phyloP scores from a whole-genome alignment of 2,329 filamentous ascomycete species.

The Gliomastix tumulicola region DNA sequence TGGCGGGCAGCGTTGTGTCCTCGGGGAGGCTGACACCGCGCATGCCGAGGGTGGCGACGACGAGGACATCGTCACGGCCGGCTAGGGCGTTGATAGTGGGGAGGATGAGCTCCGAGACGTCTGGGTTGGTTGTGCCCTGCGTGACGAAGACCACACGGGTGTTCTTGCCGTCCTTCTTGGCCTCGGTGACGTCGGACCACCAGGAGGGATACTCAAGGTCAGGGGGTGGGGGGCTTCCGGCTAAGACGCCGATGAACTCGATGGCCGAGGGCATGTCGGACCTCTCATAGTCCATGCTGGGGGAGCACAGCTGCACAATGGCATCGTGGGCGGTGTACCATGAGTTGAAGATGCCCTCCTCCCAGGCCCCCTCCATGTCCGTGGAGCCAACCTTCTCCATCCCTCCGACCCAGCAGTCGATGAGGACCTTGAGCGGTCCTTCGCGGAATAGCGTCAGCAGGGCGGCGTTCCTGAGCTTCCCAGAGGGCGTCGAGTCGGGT shows the following conservation, averaged over 20 bases:
- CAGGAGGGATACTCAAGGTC: no score
- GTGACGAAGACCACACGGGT: slow-evolving; percentile 24
- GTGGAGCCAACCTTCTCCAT: slow-evolving; percentile 4
- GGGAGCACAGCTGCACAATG: background rate
- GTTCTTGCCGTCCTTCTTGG: slow-evolving; percentile 9
- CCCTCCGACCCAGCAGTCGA: slow-evolving; percentile 4
- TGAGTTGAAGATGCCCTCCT: slow-evolving; percentile 2
- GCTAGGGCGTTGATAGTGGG: slow-evolving; percentile 24
- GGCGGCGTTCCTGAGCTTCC: slow-evolving; percentile 15
- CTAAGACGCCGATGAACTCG: background rate
- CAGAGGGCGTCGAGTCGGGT: slow-evolving; percentile 17
- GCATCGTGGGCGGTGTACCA: slow-evolving; percentile 5
- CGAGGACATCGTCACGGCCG: slow-evolving; percentile 15
- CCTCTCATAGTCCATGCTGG: background rate
- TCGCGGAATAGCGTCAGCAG: slow-evolving; percentile 7
- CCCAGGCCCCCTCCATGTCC: background rate
- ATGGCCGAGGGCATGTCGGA: background rate
- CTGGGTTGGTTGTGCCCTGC: slow-evolving; percentile 27
- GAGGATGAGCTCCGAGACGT: slow-evolving; percentile 26
- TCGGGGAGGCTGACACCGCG: slow-evolving; percentile 1
- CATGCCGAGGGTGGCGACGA: slow-evolving; percentile 16
- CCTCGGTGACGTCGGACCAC: background rate
- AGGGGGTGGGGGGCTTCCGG: background rate
- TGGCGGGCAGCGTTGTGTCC: no score
- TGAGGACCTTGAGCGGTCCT: slow-evolving; percentile 6